Evolutionary conservation across 352 stramenopile genomes (phyloP), one percentile per base, ranked within the genome.

Genomic region (Globisporangium cystogenes): DNA sequence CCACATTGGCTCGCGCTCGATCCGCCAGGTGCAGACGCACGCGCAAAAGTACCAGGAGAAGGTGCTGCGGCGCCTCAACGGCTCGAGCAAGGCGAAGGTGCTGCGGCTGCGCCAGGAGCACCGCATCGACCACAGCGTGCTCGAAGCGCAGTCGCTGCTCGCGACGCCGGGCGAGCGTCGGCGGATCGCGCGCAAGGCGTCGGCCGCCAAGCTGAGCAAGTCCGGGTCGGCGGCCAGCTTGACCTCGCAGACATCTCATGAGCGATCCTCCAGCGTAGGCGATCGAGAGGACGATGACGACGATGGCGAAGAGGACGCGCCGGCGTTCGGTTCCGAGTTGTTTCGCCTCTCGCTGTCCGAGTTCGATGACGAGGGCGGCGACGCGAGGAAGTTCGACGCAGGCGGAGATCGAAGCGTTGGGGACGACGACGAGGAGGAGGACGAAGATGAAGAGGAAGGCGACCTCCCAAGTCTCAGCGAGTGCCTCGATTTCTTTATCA

Each of bases 11-110:
- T 74, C 68, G 12, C 58, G 79, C 33, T 83, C 72, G 23, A 58
- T 74, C 11, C 68, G 79, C 10, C 79, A 90, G 54, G 75, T 86
- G 55, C 76, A 87, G 58, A 87, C 74, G n/a, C 67, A 76, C 47
- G 64, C 64, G 4, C 64, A 76, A 53, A 76, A 76, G 51, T 90
- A 90, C 60, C 76, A 83, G 53, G 74, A 90, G 50, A 87, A 90
- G 55, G 76, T 90, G 48, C 68, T 73, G 48, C 72, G 79, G 2
- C 65, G 74, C 16, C 57, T 86, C 37, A 74, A 76, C 7, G 74
- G 79, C 20, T 46, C 33, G 36, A 45, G 53, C 39, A 54, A 53
- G 26, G 44, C 62, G 37, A 60, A 65, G 35, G 59, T 55, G 44
- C 51, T 60, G 37, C 46, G 53, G 0, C 61, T 90, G 5, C 76